A percentile compares a stretch with the other conserved stretches of the same genome.
phyloP scores from a whole-genome alignment of 257 asterid genomes.

The Lycium barbarum region DNA sequence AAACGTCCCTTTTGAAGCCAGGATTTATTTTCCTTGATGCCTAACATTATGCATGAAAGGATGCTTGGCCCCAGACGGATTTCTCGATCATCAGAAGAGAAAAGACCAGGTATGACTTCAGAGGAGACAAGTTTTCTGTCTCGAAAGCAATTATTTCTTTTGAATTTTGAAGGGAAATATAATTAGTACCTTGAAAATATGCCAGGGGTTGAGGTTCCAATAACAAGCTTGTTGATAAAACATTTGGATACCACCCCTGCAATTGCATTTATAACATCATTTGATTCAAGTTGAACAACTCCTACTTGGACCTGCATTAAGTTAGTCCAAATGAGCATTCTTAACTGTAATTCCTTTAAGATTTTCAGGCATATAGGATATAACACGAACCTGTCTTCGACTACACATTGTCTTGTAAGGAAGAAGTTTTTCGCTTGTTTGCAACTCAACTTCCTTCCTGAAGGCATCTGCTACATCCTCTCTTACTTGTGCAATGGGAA shows the following conservation, averaged over 20 bases:
- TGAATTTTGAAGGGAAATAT: background rate
- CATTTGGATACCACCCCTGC: conserved; percentile 50
- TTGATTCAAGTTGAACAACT: conserved; percentile 74
- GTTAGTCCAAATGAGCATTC: background rate
- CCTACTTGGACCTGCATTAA: conserved; percentile 76
- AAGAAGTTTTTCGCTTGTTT: conserved; percentile 67
- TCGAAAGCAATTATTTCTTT: background rate
- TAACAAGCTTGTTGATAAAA: conserved; percentile 64
- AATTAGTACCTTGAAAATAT: conserved; percentile 65
- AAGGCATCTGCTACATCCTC: conserved; percentile 79
- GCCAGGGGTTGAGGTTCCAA: conserved; percentile 73
- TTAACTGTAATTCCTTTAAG: background rate
- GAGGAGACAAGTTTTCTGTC: background rate
- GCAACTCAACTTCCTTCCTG: conserved; percentile 72
- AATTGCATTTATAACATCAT: conserved; percentile 66
- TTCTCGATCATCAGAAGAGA: background rate
- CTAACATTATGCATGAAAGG: too few relatives aligned
- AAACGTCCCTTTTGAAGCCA: too few relatives aligned
- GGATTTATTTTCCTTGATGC: too few relatives aligned
- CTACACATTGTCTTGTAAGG: conserved; percentile 71
- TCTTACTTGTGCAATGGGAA: conserved; percentile 77
- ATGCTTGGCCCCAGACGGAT: background rate
- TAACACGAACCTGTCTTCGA: conserved; percentile 55
- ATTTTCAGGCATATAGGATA: background rate
- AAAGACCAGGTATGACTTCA: background rate